Conservation (phyloP, 2,329 filamentous ascomycete genomes). For the Parastagonospora nodorum region DNA sequence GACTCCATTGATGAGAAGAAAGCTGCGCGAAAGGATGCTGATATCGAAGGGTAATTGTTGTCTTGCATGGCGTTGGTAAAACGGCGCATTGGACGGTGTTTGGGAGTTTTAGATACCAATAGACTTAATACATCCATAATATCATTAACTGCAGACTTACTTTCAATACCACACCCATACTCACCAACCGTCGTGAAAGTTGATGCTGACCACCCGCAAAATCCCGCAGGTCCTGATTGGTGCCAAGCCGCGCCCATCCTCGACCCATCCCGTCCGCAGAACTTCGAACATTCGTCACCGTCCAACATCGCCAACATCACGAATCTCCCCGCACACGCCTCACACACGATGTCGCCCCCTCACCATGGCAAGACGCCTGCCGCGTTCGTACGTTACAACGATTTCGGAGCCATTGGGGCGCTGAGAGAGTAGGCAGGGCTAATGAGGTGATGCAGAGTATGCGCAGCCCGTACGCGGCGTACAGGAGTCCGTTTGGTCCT, state of each 20-base stretch:
- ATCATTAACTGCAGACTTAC: too few relatives aligned
- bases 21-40: slow-evolving; percentile 44
- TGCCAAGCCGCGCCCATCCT: slow-evolving; percentile 15
- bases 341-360: slow-evolving; percentile 22
- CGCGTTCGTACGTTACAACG: slow-evolving; percentile 28
- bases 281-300: slow-evolving; percentile 17
- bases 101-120: neutral
- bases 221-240: slow-evolving; percentile 27
- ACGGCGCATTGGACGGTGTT: neutral
- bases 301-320: slow-evolving; percentile 16
- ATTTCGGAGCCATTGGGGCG: slow-evolving; percentile 14
- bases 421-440: slow-evolving; percentile 14
- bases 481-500: slow-evolving; percentile 63
- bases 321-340: slow-evolving; percentile 3
- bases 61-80: neutral
- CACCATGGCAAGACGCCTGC: slow-evolving; percentile 35
- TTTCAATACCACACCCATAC: too few relatives aligned
- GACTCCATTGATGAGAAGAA: slow-evolving; percentile 59
- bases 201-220: slow-evolving; percentile 29
- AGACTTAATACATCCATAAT: neutral
- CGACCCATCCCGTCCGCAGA: slow-evolving; percentile 6
- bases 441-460: slow-evolving; percentile 25
- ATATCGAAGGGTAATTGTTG: slow-evolving; percentile 21
- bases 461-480: slow-evolving; percentile 53
- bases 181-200: too few relatives aligned